Evolutionary conservation across 2,329 filamentous ascomycete genomes (phyloP), one percentile per base, ranked within the genome.

Genomic region (Xylariaceae sp.): DNA sequence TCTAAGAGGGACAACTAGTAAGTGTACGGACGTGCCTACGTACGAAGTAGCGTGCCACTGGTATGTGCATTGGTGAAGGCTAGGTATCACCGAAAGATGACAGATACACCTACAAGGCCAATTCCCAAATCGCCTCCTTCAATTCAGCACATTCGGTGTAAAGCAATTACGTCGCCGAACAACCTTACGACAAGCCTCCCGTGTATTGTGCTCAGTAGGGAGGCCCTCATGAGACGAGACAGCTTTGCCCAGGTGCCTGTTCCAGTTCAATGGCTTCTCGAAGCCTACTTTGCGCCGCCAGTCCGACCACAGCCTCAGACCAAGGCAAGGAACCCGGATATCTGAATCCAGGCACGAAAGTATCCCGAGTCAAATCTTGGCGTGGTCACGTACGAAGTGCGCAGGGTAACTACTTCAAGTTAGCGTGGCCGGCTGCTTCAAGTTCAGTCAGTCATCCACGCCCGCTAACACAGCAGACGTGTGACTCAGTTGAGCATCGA

Each of bases 211-310:
- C 8, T 5, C 26, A 26, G 26, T 26, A 26, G 26, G 26, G 5
- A 26, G 26, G 26, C 26, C 26, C 26, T 26, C 26, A 26, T 26
- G 26, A 26, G 26, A 26, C 26, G 26, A 26, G 21, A 26, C 22
- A 34, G 40, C 46, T 29, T 49, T 40, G n/a, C 43, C n/a, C 22
- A 26, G 26, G 21, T 37, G 36, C 49, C 34, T 18, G 29, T 55
- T 47, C 47, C 39, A 50, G 18, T 32, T 36, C 43, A 41, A 45
- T 43, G 44, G 47, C 47, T 58, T 58, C 55, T 58, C 55, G 55
- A 58, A 58, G 39, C 42, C 41, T 47, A 49, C 47, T 36, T 49
- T 57, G 49, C 39, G 37, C 34, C 22, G 44, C 16, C 39, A 12
- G 37, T 53, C 47, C 56, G 39, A 51, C 47, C 37, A 39, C 16